Base-by-base conservation (phyloP, 352 stramenopile species). In the Phytophthora aleatoria region DNA sequence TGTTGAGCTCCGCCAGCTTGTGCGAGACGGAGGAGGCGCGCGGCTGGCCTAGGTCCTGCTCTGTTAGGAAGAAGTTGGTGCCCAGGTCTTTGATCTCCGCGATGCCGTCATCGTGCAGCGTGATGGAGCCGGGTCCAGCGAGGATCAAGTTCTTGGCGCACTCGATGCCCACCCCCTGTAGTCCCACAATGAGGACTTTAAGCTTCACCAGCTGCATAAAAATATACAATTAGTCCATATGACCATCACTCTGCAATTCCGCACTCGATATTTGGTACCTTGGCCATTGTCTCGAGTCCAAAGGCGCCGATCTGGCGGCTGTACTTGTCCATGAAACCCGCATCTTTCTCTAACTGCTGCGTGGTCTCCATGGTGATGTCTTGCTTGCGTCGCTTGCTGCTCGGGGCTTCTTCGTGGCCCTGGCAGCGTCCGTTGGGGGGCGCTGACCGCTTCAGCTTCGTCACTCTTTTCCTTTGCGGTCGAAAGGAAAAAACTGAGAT, bases 141-240 rank as follows among this genome's bases (percentile, higher is more conserved):
- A 98, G 79, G 47, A 97, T 94, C 44, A 98, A 73, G 67, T 98
- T 98, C 85, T 98, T 98, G 52, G 90, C 87, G 43, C 77, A 92
- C 66, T 98, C 94, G 24, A 94, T 87, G 55, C 94, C 94, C 16
- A 97, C 75, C 55, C 92, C 76, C 58, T 91, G 88, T 55, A 97
- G 69, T 15, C 89, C 88, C 15, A 97, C 86, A 53, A 97, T 77
- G 48, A 97, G 69, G 49, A 97, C 85, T 61, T 89, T 83, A 11
- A 96, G 71, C 68, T 89, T 90, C 51, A 94, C 82, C 49, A 93
- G 42, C 81, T 90, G 50, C 13, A 57, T 10, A 54, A 54, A 64
- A 47, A 48, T 41, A 41, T 24, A 15, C 27, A 35, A 30, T 59
- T 58, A 69, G 51, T 50, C 16, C 30, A 47, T 38, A 16, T 54